Base-by-base conservation (phyloP, 2,329 filamentous ascomycete species). In the Sclerotinia borealis region DNA sequence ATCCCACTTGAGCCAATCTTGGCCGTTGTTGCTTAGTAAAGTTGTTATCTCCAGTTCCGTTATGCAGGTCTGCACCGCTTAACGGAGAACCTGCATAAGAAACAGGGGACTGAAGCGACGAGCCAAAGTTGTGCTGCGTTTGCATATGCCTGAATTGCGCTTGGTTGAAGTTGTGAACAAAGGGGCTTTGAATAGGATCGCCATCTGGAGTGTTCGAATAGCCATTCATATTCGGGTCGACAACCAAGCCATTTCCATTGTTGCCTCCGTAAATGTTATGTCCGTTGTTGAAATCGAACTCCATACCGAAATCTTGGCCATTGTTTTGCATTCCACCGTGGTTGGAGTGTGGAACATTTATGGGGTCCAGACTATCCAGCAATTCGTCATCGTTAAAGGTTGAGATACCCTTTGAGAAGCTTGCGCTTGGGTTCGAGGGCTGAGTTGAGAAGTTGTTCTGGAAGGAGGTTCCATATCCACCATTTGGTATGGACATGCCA, bases 181-280 rank as follows among this genome's bases (percentile, higher is more conserved):
- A 97, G 0, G 93, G 93, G 71, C 92, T 97, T 73, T 96, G 91
- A 65, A 96, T 93, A 7, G 93, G 92, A 60, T 92, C 89, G 59
- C 92, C 92, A 66, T 98, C 93, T 4, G 93, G 93, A 2, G 93
- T 96, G 75, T 91, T 91, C 25, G 93, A 96, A 76, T 90, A 98
- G 66, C 91, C 86, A 72, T 90, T 89, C 73, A 92, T 86, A 54
- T 83, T 72, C 27, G 82, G 85, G 68, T 90, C 87, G 70, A 88
- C 83, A 65, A 86, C 83, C 43, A 89, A 76, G 64, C 79, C 73
- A 65, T 80, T 81, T 58, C 78, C 81, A 64, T 88, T 86, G 64
- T 89, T 78, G 59, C 76, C 74, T 61, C 76, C 71, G 70, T 84
- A 87, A 22, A 83, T 78, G 56, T 78, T 78, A 62, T 85, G 82